Conservation (phyloP, 2,329 filamentous ascomycete genomes). For the Trichophyton rubrum region DNA sequence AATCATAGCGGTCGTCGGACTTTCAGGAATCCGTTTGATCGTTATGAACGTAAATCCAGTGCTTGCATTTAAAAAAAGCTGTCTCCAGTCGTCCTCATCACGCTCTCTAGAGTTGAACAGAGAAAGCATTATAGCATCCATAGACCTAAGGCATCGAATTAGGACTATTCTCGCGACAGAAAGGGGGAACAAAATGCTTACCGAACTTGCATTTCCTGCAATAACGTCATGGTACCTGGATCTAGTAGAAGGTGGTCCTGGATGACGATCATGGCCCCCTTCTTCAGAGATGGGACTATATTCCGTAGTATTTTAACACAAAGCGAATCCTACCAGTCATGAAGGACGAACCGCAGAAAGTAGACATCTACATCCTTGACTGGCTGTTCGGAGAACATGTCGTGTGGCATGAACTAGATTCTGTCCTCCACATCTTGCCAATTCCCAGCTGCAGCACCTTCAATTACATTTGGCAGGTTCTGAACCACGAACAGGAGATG, state of each 20-base stretch:
- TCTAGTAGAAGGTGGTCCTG: too few species aligned
- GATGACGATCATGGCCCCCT: too few species aligned
- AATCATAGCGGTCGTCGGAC: background rate
- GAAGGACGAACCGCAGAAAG: slow-evolving; percentile 13
- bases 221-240: too few species aligned
- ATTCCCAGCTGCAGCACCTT: background rate
- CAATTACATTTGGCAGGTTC: background rate
- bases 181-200: too few species aligned
- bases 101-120: slow-evolving; percentile 43
- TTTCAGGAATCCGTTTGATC: background rate
- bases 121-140: slow-evolving; percentile 32
- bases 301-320: too few species aligned
- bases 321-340: too few species aligned
- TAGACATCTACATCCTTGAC: too few species aligned
- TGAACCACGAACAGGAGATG: background rate
- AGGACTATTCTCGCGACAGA: too few species aligned
- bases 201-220: too few species aligned
- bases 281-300: too few species aligned
- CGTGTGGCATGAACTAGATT: slow-evolving; percentile 37
- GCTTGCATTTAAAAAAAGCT: background rate
- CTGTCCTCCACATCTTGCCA: background rate
- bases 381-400: background rate
- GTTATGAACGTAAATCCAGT: background rate
- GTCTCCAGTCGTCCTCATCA: slow-evolving; percentile 33
- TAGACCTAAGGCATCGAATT: background rate